Base-by-base conservation (phyloP, 169 alveolate genomes). In the Eimeria mitis region DNA sequence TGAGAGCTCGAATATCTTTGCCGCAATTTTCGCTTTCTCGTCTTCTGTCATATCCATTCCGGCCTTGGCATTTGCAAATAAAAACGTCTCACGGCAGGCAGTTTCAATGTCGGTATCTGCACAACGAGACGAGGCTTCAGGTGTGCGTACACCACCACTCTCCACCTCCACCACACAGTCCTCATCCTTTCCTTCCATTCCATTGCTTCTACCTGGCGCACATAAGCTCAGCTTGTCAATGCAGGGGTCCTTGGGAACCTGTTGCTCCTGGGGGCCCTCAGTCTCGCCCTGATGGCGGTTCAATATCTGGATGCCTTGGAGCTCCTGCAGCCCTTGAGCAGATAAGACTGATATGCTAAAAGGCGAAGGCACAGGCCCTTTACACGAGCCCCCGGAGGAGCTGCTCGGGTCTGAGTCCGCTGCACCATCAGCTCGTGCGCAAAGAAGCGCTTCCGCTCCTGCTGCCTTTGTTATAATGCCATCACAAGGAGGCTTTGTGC, bases 21-120 rank as follows among this genome's bases (percentile, higher is more conserved):
- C 92, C 52, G 92, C 92, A 63, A 87, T 87, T n/a, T 87, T 87
- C 54, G 92, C 92, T 83, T 87, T 87, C 92, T 87, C 92, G 68
- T 87, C 92, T 21, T 87, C 92, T n/a, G 92, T 87, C 92, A 87
- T 87, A n/a, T 87, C 92, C 92, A 87, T 87, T 42, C 92, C 92
- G n/a, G 92, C 92, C 25, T 87, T 87, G 63, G 65, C 34, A 65
- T 87, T 87, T 87, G 75, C 92, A 63, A 87, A 87, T 40, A 61
- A 34, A 44, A 87, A 87, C 1, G 92, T 87, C 31, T 87, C 81
- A 40, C 92, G 92, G 79, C 92, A 87, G 11, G 79, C 92, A 61
- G 81, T 87, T 37, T 87, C 92, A 63, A 87, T 59, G 34, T 63
- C 81, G 65, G 81, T 19, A 28, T 11, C 81, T 19, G 83, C 65